These are phyloP conservation scores for Ramaria rubella DNA, from an alignment of 768 basidiomycete species.

Conservation along the genomic window DNA sequence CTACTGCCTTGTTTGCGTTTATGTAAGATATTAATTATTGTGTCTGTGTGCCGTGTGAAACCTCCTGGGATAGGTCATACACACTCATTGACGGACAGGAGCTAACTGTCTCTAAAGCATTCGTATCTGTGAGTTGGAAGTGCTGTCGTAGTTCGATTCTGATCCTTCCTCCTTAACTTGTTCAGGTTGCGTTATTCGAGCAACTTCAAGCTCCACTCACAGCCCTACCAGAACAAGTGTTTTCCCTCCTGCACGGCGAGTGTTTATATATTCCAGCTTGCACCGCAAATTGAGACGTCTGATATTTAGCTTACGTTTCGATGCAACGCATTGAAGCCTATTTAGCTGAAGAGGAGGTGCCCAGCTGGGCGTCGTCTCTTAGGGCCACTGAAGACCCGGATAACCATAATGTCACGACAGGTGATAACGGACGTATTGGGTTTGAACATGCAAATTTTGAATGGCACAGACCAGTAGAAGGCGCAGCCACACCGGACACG, in stretches of 20 bases:
- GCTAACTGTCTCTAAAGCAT: conserved; percentile 73
- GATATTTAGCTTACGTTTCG: conserved; percentile 56
- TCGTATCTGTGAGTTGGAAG: conserved; percentile 44
- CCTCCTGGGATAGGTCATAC: conserved; percentile 28
- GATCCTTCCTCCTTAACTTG: neutral
- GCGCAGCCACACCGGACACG: neutral
- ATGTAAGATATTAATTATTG: conserved; percentile 27
- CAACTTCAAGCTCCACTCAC: conserved; percentile 66
- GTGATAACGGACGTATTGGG: conserved; percentile 34
- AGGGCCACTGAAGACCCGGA: conserved; percentile 22
- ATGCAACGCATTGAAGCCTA: conserved; percentile 77
- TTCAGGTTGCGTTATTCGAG: conserved; percentile 57
- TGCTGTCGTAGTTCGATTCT: neutral
- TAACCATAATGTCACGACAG: neutral
- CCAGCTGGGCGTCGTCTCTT: conserved; percentile 69
- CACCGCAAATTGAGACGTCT: conserved; percentile 10
- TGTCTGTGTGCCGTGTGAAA: neutral
- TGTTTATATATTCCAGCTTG: neutral
- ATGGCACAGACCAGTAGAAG: conserved; percentile 40
- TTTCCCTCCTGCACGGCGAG: conserved; percentile 56
- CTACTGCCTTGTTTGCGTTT: conserved; percentile 57
- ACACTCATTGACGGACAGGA: conserved; percentile 58
- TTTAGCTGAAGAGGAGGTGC: conserved; percentile 67
- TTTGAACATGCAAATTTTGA: conserved; percentile 50
- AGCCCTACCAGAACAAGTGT: conserved; percentile 53